Evolutionary conservation across 192 early-diverging fungal genomes (phyloP).

Genomic region (Oehlia diaphana): DNA sequence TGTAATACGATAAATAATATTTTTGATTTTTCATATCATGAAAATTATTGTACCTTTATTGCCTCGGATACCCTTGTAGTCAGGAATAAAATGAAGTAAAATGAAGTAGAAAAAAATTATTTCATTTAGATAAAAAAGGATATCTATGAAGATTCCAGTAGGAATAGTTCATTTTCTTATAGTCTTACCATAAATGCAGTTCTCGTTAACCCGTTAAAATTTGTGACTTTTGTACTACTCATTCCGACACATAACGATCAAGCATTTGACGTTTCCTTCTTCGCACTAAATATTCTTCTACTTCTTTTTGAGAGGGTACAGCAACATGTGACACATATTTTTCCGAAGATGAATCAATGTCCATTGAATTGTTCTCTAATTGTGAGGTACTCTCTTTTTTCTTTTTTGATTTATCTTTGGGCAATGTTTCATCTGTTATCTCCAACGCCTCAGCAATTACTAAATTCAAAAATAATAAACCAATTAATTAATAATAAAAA

Average conservation of each 20-base stretch:
- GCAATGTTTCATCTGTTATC: constrained; percentile 34
- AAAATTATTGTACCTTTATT: too few relatives aligned
- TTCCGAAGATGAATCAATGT: constrained; percentile 34
- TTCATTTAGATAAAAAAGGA: too few relatives aligned
- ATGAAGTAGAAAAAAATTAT: too few relatives aligned
- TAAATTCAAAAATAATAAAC: neutral
- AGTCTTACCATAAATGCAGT: too few relatives aligned
- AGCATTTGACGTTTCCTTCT: constrained; percentile 67
- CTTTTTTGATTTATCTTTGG: constrained; percentile 37
- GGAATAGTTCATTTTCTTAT: too few relatives aligned
- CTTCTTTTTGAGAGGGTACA: constrained; percentile 72
- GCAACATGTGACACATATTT: constrained; percentile 38
- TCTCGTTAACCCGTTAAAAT: neutral
- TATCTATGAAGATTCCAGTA: too few relatives aligned
- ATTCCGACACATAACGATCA: constrained; percentile 51
- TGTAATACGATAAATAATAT: too few relatives aligned
- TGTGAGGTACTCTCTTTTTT: constrained; percentile 14
- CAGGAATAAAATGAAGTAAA: too few relatives aligned
- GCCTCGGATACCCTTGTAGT: too few relatives aligned
- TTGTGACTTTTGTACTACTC: constrained; percentile 32
- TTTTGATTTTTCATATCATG: too few relatives aligned
- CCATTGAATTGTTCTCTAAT: constrained; percentile 28
- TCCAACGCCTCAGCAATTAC: constrained; percentile 30
- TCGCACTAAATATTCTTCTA: constrained; percentile 73
- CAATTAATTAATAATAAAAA: neutral